These are phyloP conservation scores for Colletotrichum tropicale DNA, from an alignment of 2,329 filamentous ascomycete species.

Conservation along the genomic window DNA sequence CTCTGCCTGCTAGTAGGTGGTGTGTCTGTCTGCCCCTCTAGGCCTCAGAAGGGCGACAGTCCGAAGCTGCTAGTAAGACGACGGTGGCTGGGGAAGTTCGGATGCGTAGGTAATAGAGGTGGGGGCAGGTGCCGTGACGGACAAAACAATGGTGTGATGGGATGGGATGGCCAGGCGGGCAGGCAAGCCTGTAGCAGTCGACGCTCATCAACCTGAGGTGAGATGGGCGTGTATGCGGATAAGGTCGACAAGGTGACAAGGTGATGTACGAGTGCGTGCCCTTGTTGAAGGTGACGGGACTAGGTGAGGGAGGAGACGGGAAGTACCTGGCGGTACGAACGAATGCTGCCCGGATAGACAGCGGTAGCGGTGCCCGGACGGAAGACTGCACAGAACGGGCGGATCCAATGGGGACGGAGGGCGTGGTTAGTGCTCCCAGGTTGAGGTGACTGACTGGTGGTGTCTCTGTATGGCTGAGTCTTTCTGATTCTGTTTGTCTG, in stretches of 20 bases:
- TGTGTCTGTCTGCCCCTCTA: background rate
- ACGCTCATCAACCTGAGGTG: conserved; percentile 3
- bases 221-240: conserved; percentile 15
- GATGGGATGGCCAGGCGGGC: background rate
- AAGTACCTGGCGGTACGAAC: background rate
- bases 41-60: background rate
- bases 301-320: background rate
- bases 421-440: background rate
- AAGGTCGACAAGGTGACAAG: background rate
- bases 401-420: background rate
- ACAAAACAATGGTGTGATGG: conserved; percentile 16
- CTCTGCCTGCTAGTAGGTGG: background rate
- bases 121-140: conserved; percentile 10
- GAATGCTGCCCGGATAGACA: background rate
- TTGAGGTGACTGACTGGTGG: background rate
- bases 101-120: conserved; percentile 15
- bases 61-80: background rate
- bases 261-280: background rate
- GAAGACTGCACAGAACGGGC: background rate
- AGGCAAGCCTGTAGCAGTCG: background rate
- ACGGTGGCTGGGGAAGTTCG: conserved; percentile 15
- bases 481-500: background rate
- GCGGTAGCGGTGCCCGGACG: background rate
- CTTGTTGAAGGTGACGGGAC: background rate
- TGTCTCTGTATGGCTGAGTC: background rate